Base-by-base conservation (phyloP, 257 asterid genomes). In the Solanum virginianum region DNA sequence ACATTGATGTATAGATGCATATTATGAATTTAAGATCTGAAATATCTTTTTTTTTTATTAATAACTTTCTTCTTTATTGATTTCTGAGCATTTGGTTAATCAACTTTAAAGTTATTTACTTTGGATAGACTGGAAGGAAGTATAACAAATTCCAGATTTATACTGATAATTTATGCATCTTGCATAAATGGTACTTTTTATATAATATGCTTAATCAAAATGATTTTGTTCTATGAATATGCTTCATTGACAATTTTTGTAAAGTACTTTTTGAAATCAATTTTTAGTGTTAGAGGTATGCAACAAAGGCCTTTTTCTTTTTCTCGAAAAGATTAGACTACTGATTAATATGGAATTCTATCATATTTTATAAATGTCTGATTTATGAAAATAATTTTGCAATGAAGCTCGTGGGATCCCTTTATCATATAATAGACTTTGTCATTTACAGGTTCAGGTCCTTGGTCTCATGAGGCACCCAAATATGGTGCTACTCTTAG, bases 391-490 rank as follows among this genome's bases (percentile, higher is more conserved):
- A 47, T 22, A 22, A 39, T 74, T 18, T 2, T 8, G 20, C 8
- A 18, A 65, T 10, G 20, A 65, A 65, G 41, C 9, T 74, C 20
- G n/a, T 22, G 14, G 81, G 59, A 7, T 47, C 47, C n/a, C n/a
- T 11, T 74, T 74, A 59, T 74, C 10, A 65, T 26, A 13, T 18
- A 26, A 65, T 65, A 12, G 20, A 4, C 72, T 66, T 66, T 32
- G 47, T 29, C 82, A 75, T 75, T 75, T 75, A 29, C 83, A 84
- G 86, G 86, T 84, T 84, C 83, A 84, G 45, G 86, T 84, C 41
- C 86, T 84, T 65, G 80, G 86, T 59, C 82, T 45, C 84, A 84
- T 84, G 83, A 75, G 86, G 54, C 86, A 84, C 66, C 86, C 86
- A 75, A 84, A 84, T 80, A 84, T 84, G 86, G 86, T 84, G 8